Base-by-base conservation (phyloP, 495 filamentous ascomycete species). In the Lasiosphaeria miniovina region DNA sequence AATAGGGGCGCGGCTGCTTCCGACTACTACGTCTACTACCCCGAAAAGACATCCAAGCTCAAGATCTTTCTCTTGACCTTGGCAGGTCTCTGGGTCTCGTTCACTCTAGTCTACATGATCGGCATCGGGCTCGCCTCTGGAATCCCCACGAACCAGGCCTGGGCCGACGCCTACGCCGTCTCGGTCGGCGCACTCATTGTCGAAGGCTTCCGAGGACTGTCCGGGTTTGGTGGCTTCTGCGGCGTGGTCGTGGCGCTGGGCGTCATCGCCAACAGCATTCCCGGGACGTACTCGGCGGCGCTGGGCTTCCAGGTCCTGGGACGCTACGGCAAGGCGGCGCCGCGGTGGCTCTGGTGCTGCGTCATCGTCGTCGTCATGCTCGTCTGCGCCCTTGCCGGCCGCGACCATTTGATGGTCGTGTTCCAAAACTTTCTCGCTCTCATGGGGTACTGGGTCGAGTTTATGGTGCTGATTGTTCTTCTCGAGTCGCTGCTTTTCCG, bases 381-480 rank as follows among this genome's bases (percentile, higher is more conserved):
- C 4, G 82, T 86, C 41, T 87, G 85, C 63, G 86, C 85, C 0
- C 73, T 90, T 14, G 86, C 79, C 2, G 88, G 88, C 11, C 77
- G 86, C 6, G 75, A 84, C 50, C 59, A 83, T 55, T 75, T 90
- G 31, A 80, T 84, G 5, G 77, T 78, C 15, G 86, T 90, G 60
- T 90, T 90, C 62, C 82, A 80, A 11, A 89, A 90, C 69, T 90
- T 90, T 68, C 75, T 90, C 24, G 82, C 86, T 1, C 70, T 90
- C 34, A 90, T 90, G 84, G 87, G 86, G 32, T 90, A 90, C 68
- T 90, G 87, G 86, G 78, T 87, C 9, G 80, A 80, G 35, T 82
- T 87, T 48, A 89, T 84, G 84, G 74, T 86, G 24, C 78, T 78
- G 4, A 86, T 90, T 41, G 75, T 82, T 4, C 62, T 88, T 4